Base-by-base conservation (phyloP, 495 filamentous ascomycete genomes). In the Penicillium dipodomyicola region DNA sequence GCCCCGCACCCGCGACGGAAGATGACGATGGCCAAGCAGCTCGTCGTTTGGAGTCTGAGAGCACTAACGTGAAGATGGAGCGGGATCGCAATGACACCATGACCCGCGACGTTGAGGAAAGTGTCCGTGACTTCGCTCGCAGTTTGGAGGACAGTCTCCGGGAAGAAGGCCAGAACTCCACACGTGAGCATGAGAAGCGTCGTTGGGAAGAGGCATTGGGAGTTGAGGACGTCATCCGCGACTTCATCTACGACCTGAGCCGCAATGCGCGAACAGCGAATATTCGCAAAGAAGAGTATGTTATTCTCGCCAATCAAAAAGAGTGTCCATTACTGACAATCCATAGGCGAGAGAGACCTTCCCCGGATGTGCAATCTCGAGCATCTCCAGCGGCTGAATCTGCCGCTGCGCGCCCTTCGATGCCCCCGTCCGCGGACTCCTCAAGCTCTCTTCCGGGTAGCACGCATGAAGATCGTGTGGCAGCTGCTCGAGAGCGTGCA, bases 131-230 rank as follows among this genome's bases (percentile, higher is more conserved):
- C 12, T 97, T 96, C 55, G 81, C 88, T 35, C 84, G 80, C 52
- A 83, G 88, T 55, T 81, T 99, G 14, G 92, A 96, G 65, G 87
- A 92, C 59, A 91, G 78, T 61, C 83, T 97, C 12, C 92, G 93
- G 65, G 90, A 96, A 56, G 88, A 86, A 43, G 79, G 79, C n/a
- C 83, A 91, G 42, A 83, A 78, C 62, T 77, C 78, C 61, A 83
- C 75, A 62, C 86, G 67, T 69, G 90, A 97, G 68, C 94, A 97
- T 70, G 95, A 99, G 77, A 84, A 80, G 62, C 83, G 94, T 54
- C 85, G 94, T 55, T 99, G 95, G 95, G 92, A 97, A 65, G 95
- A 99, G 76, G 95, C 85, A 35, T 77, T 97, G 35, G 95, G 95
- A 29, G 95, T 99, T 51, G 95, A 99, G 63, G 92, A 97, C 63